Base-by-base conservation (phyloP, 495 filamentous ascomycete genomes). In the Parachaetomium inaequale region DNA sequence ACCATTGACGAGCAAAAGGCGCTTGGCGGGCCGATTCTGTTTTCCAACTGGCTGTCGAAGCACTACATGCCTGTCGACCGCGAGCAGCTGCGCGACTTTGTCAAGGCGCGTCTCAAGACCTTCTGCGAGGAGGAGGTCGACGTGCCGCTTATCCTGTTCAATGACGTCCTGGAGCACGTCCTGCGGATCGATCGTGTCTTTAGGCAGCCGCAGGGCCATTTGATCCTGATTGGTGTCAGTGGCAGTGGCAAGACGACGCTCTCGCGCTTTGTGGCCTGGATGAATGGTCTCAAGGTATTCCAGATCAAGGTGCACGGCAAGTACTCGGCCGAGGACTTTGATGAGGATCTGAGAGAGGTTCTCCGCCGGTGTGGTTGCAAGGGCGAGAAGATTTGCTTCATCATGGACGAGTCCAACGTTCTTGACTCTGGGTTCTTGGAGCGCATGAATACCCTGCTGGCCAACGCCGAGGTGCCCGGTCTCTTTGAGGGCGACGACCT, bases 91-190 rank as follows among this genome's bases (percentile, higher is more conserved):
- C 88, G 94, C 63, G 93, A 97, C 59, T 98, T 98, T 67, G 95
- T 98, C 71, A 98, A 97, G 75, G 95, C 94, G 40, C 86, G 94
- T 70, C 84, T 99, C 32, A 93, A 87, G 80, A 99, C 95, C 0
- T 99, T 99, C 83, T 99, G 94, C 69, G 94, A 99, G 68, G 94
- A 99, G 82, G 94, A 99, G 70, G 92, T 99, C 23, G 94, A 99
- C 72, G 95, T 98, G 46, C 94, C 95, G 43, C 84, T 99, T 45
- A 93, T 99, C 61, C 78, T 98, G 53, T 99, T 98, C 80, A 96
- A 99, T 70, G 94, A 99, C 76, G 95, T 98, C 21, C 79, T 99
- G 56, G 94, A 99, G 69, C 94, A 99, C 72, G 95, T 97, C 25
- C 80, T 99, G 46, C 92, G 95, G 58, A 99, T 99, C 70, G 94